A percentile compares a stretch with the other conserved stretches of the same genome.
phyloP scores from a whole-genome alignment of 2,329 filamentous ascomycete species.

The Alternaria sp. region DNA sequence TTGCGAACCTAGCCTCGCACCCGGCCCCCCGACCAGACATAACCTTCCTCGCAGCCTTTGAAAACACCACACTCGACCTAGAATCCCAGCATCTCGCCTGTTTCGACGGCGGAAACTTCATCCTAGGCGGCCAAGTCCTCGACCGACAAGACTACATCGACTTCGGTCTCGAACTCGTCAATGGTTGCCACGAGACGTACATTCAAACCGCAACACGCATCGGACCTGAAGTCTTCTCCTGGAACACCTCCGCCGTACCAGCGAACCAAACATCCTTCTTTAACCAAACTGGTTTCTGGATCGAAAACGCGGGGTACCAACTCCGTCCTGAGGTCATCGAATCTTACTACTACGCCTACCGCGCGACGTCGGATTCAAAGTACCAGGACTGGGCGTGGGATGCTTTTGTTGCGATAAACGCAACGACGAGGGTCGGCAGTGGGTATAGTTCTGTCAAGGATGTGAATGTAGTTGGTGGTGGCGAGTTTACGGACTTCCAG shows the following conservation, averaged over 20 bases:
- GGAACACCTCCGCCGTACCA: conserved; percentile 45
- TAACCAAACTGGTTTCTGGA: conserved; percentile 72
- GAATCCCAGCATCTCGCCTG: conserved; percentile 67
- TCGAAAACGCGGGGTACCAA: conserved; percentile 66
- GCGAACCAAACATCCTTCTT: conserved; percentile 64
- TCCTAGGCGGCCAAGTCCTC: conserved; percentile 78
- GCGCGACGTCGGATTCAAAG: conserved; percentile 73
- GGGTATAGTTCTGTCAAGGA: conserved; percentile 72
- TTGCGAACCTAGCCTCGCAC: conserved; percentile 72
- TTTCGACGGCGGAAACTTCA: conserved; percentile 85
- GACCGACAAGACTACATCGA: conserved; percentile 69
- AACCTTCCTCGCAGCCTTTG: conserved; percentile 71
- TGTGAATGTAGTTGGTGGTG: conserved; percentile 69
- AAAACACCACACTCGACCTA: conserved; percentile 51
- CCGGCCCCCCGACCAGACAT: conserved; percentile 71
- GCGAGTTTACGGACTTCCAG: conserved; percentile 71
- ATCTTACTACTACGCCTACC: conserved; percentile 85
- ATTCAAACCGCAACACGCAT: conserved; percentile 70
- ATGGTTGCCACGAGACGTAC: conserved; percentile 79
- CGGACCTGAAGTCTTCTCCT: conserved; percentile 69
- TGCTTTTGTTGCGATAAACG: conserved; percentile 72
- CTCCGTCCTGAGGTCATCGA: conserved; percentile 84
- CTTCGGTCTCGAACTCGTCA: conserved; percentile 74
- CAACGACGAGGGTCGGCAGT: conserved; percentile 66
- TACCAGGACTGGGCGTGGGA: conserved; percentile 88